Evolutionary conservation across 208 protist species (phyloP).

Genomic region (Crithidia expoeki): DNA sequence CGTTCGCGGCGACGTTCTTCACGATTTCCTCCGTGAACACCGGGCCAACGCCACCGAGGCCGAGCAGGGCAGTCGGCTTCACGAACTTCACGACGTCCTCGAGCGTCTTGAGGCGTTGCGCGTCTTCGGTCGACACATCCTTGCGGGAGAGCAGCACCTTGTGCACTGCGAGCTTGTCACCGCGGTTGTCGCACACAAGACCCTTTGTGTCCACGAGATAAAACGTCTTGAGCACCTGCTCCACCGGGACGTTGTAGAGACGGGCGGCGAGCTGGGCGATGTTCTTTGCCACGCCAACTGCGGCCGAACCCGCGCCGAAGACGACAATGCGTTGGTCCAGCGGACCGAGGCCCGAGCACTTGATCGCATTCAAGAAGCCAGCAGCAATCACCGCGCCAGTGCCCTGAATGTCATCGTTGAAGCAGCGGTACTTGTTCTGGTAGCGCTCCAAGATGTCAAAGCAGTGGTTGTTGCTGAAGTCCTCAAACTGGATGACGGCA

Average conservation of each 20-base stretch:
- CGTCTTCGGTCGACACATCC: slow-evolving; percentile 76
- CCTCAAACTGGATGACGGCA: slow-evolving; percentile 95
- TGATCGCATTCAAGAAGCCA: slow-evolving; percentile 91
- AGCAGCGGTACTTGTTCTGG: slow-evolving; percentile 91
- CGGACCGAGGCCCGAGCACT: slow-evolving; percentile 51
- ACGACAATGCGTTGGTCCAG: slow-evolving; percentile 82
- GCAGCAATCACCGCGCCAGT: slow-evolving; percentile 95
- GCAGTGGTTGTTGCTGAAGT: slow-evolving; percentile 95
- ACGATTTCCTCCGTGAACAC: slow-evolving; percentile 96
- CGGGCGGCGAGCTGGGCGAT: slow-evolving; percentile 85
- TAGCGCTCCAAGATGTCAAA: slow-evolving; percentile 95
- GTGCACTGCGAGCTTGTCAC: slow-evolving; percentile 83
- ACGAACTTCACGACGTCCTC: slow-evolving; percentile 83
- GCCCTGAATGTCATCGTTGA: slow-evolving; percentile 99
- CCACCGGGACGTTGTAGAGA: slow-evolving; percentile 57
- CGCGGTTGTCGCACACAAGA: slow-evolving; percentile 84
- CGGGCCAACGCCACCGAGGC: slow-evolving; percentile 90
- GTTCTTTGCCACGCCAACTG: slow-evolving; percentile 93
- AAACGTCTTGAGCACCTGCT: slow-evolving; percentile 87
- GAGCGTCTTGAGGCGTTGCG: slow-evolving; percentile 55
- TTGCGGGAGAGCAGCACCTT: slow-evolving; percentile 90
- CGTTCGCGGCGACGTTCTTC: slow-evolving; percentile 70
- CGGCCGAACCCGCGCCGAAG: slow-evolving; percentile 95
- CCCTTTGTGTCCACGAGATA: slow-evolving; percentile 94
- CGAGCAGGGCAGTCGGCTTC: slow-evolving; percentile 96